Evolutionary conservation across 2,329 filamentous ascomycete genomes (phyloP), one percentile per base, ranked within the genome.

Genomic region (Xylaria digitata): DNA sequence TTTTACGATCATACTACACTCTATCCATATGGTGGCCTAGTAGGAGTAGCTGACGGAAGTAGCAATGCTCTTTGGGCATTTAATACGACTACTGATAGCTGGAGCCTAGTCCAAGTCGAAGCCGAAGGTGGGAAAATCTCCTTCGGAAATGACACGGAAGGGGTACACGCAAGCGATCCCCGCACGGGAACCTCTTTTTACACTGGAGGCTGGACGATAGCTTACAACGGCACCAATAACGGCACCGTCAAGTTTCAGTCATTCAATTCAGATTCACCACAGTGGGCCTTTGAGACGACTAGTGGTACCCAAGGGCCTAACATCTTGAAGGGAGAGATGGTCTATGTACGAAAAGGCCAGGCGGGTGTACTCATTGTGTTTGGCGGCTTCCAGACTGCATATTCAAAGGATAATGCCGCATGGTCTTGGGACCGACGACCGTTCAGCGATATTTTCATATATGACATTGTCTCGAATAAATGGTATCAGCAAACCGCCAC

Each of bases 401-500:
- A 68, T 26, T 21, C 13, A 1, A 61, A 61, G 9, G 55, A 23
- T 8, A 23, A 64, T n/a, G 9, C 46, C 3, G 55, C 5, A 8
- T 60, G 32, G 50, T 30, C 46, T 13, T 72, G 58, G 64, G 67
- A 65, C 21, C 57, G 53, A n/a, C 67, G 65, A 8, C 43, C 65
- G 2, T 70, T 71, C 15, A 71, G 46, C 58, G 70, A 72, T 1
- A 68, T 71, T 17, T 72, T 55, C 19, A 63, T 68, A 7, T 66
- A 63, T 23, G 66, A 68, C 37, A 68, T 71, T 32, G 70, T 52
- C 53, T 70, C 67, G 19, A 70, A 65, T 11, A 64, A 58, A 1
- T 72, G 70, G 69, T 72, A 71, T 32, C 57, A 56, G 6, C 70
- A 72, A 17, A 56, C 62, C 1, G 67, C 70, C n/a, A 67, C 67